Evolutionary conservation across 2,329 filamentous ascomycete species (phyloP).

Genomic region (Paraphoma sp.): DNA sequence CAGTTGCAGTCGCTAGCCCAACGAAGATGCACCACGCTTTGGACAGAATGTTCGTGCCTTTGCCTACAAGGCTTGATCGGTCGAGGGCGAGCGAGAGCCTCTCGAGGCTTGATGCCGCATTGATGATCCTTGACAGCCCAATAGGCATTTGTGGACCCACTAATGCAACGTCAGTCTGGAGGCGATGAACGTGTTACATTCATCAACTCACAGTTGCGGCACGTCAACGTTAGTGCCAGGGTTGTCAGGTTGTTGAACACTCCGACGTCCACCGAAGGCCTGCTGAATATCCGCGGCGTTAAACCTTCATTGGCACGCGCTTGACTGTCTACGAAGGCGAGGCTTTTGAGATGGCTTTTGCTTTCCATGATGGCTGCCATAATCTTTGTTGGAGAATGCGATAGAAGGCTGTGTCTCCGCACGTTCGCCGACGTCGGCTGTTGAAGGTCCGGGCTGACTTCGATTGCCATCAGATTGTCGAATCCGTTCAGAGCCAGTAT

Average conservation of each 20-base stretch:
- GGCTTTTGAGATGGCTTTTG: background rate
- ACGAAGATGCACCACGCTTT: background rate
- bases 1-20: background rate
- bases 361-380: background rate
- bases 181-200: background rate
- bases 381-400: background rate
- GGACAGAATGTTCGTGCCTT: background rate
- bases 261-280: background rate
- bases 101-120: background rate
- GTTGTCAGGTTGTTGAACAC: background rate
- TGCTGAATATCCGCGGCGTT: background rate
- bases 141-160: background rate
- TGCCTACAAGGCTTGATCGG: background rate
- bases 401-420: background rate
- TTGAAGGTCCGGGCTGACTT: background rate
- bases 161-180: background rate
- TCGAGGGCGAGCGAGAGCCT: background rate
- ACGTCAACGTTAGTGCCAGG: background rate
- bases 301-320: background rate
- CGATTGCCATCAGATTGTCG: background rate
- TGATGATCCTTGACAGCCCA: background rate
- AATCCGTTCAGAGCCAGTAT: background rate
- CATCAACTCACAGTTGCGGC: background rate
- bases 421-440: background rate
- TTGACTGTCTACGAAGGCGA: background rate